phyloP scores from a whole-genome alignment of 2,329 filamentous ascomycete species.

The Pseudogymnoascus sp. region DNA sequence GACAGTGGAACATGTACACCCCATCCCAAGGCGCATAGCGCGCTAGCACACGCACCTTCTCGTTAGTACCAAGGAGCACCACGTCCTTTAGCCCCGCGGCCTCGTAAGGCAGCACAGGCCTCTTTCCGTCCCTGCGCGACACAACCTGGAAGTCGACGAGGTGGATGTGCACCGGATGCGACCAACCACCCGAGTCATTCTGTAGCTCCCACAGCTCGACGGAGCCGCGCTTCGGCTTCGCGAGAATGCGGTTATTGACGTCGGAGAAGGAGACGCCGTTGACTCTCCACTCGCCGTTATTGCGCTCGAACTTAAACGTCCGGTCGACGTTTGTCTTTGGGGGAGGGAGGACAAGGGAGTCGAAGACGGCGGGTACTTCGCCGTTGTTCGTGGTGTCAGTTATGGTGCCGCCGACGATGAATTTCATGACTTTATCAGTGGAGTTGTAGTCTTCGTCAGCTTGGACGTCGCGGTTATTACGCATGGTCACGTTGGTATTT shows the following conservation, averaged over 20 bases:
- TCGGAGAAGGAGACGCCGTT: slow-evolving; percentile 43
- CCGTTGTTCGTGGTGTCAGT: neutral
- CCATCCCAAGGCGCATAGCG: slow-evolving; percentile 48
- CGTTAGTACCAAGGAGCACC: slow-evolving; percentile 45
- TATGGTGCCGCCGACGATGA: slow-evolving; percentile 36
- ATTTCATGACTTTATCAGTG: slow-evolving; percentile 46
- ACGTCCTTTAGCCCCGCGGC: slow-evolving; percentile 49
- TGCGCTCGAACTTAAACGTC: neutral
- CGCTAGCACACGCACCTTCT: slow-evolving; percentile 38
- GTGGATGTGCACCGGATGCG: slow-evolving; percentile 48
- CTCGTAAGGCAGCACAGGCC: slow-evolving; percentile 45
- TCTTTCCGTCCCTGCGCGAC: slow-evolving; percentile 38
- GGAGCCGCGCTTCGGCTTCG: slow-evolving; percentile 39
- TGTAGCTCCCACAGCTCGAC: slow-evolving; percentile 43
- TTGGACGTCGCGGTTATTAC: slow-evolving; percentile 36
- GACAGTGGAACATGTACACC: slow-evolving; percentile 39
- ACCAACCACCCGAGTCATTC: slow-evolving; percentile 43
- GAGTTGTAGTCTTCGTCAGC: slow-evolving; percentile 43
- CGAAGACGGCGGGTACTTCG: neutral
- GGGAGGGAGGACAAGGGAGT: neutral
- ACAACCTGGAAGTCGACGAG: slow-evolving; percentile 51
- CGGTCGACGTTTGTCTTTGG: neutral
- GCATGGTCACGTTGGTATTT: slow-evolving; percentile 42
- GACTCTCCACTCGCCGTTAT: slow-evolving; percentile 41
- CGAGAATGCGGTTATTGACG: slow-evolving; percentile 41